Evolutionary conservation across 306 rosid genomes (phyloP), one percentile per base, ranked within the genome.

Genomic region (Aeschynomene evenia): DNA sequence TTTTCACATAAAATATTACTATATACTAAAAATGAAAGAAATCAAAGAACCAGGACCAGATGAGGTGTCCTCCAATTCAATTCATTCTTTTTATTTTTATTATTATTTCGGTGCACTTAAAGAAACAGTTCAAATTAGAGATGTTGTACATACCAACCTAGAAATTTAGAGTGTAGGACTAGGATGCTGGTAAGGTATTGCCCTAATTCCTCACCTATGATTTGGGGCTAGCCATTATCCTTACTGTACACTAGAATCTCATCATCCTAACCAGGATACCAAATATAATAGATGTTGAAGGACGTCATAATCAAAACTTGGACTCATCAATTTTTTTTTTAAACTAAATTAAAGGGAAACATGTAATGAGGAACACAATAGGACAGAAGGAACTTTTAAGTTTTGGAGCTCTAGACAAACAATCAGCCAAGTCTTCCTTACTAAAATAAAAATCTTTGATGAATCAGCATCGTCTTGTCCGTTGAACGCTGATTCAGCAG

Each of bases 401-500:
- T 53, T 63, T 23, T 10, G 72, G 76, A 69, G 74, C 80, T 76
- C 82, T 73, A 75, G 72, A 69, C 71, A 80, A n/a, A 68, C 59
- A 43, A 76, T 79, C 80, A 62, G 61, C 57, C 45, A 48, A 64
- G 83, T 63, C 79, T 50, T 71, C 75, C 57, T 67, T 61, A 46
- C 80, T 80, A 56, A 68, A 81, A 37, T 49, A 66, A 78, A n/a
- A 55, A 77, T 69, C 71, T 66, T 43, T 67, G 48, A 70, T 31
- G 70, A 81, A 77, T 75, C 85, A 71, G 70, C 43, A 66, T 70
- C 26, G 68, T 76, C 77, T 60, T 50, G 74, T 68, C 79, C 67
- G 79, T 76, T 84, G 74, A 85, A 85, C 34, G 73, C 85, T 72
- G 79, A 85, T 83, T 77, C 77, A 31, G 74, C 42, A 60, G 74